Conservation (phyloP, 345 rosid genomes). For the Brassica rapa region DNA sequence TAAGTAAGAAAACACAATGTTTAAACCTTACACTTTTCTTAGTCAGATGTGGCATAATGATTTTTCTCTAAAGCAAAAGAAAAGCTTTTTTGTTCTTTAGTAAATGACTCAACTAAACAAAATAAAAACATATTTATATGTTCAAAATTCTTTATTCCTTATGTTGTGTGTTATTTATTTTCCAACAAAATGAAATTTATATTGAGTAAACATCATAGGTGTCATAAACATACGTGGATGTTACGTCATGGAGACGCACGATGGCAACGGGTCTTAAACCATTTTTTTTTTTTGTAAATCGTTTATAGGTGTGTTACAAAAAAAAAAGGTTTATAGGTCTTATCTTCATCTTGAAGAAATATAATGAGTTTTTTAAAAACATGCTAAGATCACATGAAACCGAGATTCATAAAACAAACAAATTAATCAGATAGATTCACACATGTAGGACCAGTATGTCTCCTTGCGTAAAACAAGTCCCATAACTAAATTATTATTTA, state of each 20-base stretch:
- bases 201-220: not conserved
- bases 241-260: conserved; percentile 17
- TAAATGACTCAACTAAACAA: no score
- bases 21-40: no score
- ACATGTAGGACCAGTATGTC: conserved; percentile 34
- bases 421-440: conserved; percentile 19
- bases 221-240: conserved; percentile 17
- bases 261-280: not conserved
- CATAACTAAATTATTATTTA: conserved; percentile 16
- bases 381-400: conserved; percentile 19
- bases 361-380: conserved; percentile 21
- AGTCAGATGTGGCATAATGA: not conserved
- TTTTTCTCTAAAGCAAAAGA: not conserved
- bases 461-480: conserved; percentile 21
- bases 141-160: not conserved
- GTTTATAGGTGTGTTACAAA: not conserved
- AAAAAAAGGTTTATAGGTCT: not conserved
- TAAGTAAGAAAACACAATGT: not conserved
- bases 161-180: not conserved
- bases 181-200: not conserved
- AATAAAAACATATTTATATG: not conserved
- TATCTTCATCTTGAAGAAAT: conserved; percentile 30
- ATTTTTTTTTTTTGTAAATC: not conserved
- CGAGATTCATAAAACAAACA: conserved; percentile 24
- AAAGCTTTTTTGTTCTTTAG: no score